Base-by-base conservation (phyloP, 108 stramenopile species). In the Cyclotella sp. region DNA sequence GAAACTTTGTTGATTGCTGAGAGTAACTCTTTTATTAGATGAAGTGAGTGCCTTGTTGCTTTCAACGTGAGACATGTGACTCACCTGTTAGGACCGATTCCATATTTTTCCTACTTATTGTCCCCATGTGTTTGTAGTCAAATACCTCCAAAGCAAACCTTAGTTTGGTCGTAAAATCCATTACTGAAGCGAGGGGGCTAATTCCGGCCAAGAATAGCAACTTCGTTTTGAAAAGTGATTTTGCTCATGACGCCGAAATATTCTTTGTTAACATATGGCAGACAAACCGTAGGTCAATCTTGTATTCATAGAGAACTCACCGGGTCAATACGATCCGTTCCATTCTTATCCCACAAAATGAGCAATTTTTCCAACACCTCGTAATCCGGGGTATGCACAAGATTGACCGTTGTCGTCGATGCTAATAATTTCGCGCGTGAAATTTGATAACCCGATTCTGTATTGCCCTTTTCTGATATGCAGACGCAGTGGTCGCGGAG, bases 341-440 rank as follows among this genome's bases (percentile, higher is more conserved):
- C 76, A 47, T 76, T 63, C 59, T 59, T 77, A 72, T 90, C 90
- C 86, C 86, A 90, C 87, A 88, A 87, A 16, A 83, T 84, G 62
- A 85, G 88, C 27, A 90, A 41, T n/a, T 84, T 70, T 62, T 85
- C 78, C 47, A 90, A 72, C 3, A 90, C 77, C 45, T 87, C 77
- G 18, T 64, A 54, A 62, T 85, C 84, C 34, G 72, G 72, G 10
- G 68, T 49, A 40, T 24, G 16, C 2, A 22, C 68, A 40, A 63
- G 27, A 49, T 70, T 61, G 43, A 68, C 45, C 15, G 72, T 41
- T 19, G 42, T 51, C 78, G 83, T 73, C 13, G 78, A 78, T 12
- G 64, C 27, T 15, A 63, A 14, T 19, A 78, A 78, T 10, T 45
- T 73, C 21, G 34, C 39, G 18, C 70, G 70, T 28, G 59, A 30